Percentiles rank a stretch among this genome's conserved stretches.
These are phyloP conservation scores for Leishmania turanica DNA, from an alignment of 208 protist genomes.

Conservation along the genomic window DNA sequence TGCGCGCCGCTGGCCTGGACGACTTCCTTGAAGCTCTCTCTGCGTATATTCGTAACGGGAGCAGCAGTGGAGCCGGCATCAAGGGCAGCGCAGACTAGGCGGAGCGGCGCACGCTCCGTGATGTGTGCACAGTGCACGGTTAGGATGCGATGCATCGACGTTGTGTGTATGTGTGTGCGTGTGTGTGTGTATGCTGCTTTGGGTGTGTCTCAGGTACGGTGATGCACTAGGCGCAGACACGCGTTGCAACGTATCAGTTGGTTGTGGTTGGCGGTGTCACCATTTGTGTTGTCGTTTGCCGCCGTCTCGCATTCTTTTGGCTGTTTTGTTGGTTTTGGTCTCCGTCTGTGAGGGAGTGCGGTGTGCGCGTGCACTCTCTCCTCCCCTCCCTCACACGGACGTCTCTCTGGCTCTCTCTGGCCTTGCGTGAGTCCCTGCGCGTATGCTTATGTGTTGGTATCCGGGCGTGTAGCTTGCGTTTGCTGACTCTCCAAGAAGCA, in stretches of 20 bases:
- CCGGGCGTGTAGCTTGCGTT: not conserved
- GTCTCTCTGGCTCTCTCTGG: not conserved
- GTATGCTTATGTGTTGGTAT: not conserved
- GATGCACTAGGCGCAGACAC: not conserved
- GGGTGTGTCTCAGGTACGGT: not conserved
- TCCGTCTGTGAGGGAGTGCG: no score
- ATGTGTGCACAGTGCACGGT: not conserved
- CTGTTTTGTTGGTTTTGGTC: no score
- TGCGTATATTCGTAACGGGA: slow-evolving; percentile 12
- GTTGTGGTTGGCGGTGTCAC: no score
- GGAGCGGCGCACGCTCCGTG: not conserved
- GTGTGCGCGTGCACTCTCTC: no score
- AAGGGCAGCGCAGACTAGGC: not conserved
- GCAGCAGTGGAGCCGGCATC: not conserved
- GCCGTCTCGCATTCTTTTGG: no score
- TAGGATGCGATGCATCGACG: not conserved
- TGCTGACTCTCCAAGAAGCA: not conserved
- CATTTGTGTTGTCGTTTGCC: no score
- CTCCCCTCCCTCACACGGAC: no score
- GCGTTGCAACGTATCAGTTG: no score
- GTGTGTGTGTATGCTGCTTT: not conserved
- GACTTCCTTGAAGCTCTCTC: slow-evolving; percentile 11
- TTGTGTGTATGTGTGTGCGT: not conserved
- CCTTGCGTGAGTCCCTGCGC: not conserved
- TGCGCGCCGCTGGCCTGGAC: slow-evolving; percentile 7